Evolutionary conservation across 2,329 filamentous ascomycete species (phyloP), one percentile per base, ranked within the genome.

Genomic region (Daldinia sp.): DNA sequence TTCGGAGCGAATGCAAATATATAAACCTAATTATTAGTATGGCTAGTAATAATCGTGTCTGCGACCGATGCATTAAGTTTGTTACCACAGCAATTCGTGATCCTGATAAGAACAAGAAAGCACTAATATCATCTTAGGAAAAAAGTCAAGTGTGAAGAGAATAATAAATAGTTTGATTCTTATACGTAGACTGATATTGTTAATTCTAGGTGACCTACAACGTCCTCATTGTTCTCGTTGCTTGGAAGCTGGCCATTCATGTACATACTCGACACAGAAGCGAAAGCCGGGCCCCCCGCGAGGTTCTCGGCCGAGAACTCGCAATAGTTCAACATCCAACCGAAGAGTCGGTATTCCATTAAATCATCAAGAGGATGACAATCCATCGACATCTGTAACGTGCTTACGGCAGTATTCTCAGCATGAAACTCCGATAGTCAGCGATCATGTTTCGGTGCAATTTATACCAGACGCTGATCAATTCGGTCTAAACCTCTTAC

Each of bases 221-320:
- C 70, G 71, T 23, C 75, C 74, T 7, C 58, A 67, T 30, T 77
- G 75, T 53, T 75, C 75, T 53, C 74, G 75, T n/a, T 77, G 75
- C 61, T 64, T 67, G 2, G 73, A 76, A 61, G 69, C 58, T 6
- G 67, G 68, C 13, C 57, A 63, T 17, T 50, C 50, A 15, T 77
- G 76, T 66, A 69, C 61, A 3, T 77, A 77, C 53, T 72, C 73
- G 6, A 68, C 64, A 17, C 65, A 66, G 48, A 69, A 67, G 52
- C 70, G 72, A 27, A 77, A 71, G 54, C 75, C 75, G 3, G 76
- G 76, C 3, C 75, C 75, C 7, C 58, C 69, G 0, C 68, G 73
- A 39, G 74, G 75, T 19, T 64, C 70, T 9, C 70, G 67, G 7
- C 66, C 15, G 53, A 72, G 43, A 61, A 17, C 15, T 35, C 47